Base-by-base conservation (phyloP, 129 eudicot genomes). In the Centrapalus pauciflorus region DNA sequence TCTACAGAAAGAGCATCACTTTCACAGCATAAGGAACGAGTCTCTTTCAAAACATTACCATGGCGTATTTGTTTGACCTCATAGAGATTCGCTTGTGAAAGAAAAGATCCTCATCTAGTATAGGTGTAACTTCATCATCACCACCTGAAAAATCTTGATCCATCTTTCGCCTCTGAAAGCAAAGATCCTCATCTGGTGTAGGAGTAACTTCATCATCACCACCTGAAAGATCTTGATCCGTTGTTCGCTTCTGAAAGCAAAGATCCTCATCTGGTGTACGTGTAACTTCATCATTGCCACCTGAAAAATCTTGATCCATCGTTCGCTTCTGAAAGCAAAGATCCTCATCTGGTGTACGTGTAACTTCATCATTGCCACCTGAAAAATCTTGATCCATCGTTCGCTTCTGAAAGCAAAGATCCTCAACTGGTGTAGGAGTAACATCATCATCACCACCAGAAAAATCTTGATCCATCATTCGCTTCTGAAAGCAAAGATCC, bases 231-330 rank as follows among this genome's bases (percentile, higher is more conserved):
- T 63, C 19, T 11, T 7, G 26, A 60, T 16, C 25, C n/a, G n/a
- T n/a, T n/a, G n/a, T n/a, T n/a, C n/a, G n/a, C 57, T 55, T 74
- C 14, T 43, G 38, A 65, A 74, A 74, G 40, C 28, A 23, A 27
- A 74, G 28, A 66, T 64, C 19, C 37, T 41, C 40, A 16, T 55
- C 58, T 55, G 2, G 16, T 23, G n/a, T n/a, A n/a, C n/a, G n/a
- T n/a, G 28, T 12, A 64, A 2, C 61, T 14, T 69, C 56, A 41
- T 17, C 34, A 19, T 21, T 26, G 20, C 4, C 66, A 74, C 38
- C 79, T 74, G 67, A 69, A 56, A 74, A 72, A 63, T 63, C 19
- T 11, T 7, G 26, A 60, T 16, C 25, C n/a, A n/a, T n/a, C n/a
- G n/a, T n/a, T n/a, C n/a, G n/a, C 57, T 55, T 74, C 14, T 43